Evolutionary conservation across 805 yeast species (phyloP).

Genomic region (Barnettozyma siamensis): DNA sequence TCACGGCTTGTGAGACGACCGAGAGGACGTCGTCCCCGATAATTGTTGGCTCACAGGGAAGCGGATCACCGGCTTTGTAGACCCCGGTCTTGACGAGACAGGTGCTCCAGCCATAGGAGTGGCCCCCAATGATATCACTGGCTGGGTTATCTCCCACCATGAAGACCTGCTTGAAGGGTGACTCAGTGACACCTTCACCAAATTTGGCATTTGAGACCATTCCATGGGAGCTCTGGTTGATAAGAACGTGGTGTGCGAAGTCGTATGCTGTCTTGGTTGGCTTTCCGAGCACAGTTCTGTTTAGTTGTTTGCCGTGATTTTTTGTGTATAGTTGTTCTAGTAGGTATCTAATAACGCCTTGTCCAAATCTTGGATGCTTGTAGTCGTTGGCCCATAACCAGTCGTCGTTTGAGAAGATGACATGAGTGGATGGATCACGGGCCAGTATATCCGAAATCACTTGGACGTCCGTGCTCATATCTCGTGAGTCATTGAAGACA

Average conservation of each 20-base stretch:
- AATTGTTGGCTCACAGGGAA: conserved; percentile 42
- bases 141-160: conserved; percentile 99
- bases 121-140: conserved; percentile 87
- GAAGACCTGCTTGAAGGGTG: conserved; percentile 59
- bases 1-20: conserved; percentile 36
- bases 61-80: conserved; percentile 49
- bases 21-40: conserved; percentile 45
- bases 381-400: conserved; percentile 86
- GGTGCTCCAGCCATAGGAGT: conserved; percentile 82
- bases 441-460: conserved; percentile 65
- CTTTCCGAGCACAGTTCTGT: conserved; percentile 67
- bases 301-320: conserved; percentile 43
- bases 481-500: conserved; percentile 86
- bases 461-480: conserved; percentile 81
- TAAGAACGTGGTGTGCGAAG: conserved; percentile 69
- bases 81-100: conserved; percentile 87
- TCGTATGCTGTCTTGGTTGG: conserved; percentile 77
- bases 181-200: conserved; percentile 17
- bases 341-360: conserved; percentile 74
- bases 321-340: conserved; percentile 54
- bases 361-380: conserved; percentile 75
- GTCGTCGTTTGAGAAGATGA: conserved; percentile 78
- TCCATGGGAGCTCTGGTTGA: conserved; percentile 21
- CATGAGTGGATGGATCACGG: conserved; percentile 62
- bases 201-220: conserved; percentile 10